Percentiles rank a stretch among this genome's conserved stretches.
Conservation (phyloP, 768 basidiomycete genomes). For the Albatrellus ellisii region DNA sequence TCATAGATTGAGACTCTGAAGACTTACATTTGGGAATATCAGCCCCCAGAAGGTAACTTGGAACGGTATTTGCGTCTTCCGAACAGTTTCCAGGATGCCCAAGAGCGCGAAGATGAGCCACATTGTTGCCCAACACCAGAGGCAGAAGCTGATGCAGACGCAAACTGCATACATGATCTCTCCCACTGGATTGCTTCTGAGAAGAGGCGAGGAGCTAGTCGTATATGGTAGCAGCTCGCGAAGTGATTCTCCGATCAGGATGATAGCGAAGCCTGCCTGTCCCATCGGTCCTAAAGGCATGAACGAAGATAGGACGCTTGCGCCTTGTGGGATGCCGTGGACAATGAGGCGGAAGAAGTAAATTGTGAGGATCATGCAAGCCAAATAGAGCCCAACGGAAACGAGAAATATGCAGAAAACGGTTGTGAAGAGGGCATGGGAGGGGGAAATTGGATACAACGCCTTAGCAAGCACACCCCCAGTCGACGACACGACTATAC, state of each 20-base stretch:
- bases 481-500: conserved; percentile 56
- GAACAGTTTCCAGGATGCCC: conserved; percentile 30
- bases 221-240: conserved; percentile 23
- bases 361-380: conserved; percentile 52
- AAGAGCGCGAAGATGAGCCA: conserved; percentile 47
- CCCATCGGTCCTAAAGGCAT: conserved; percentile 66
- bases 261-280: conserved; percentile 46
- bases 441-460: conserved; percentile 30
- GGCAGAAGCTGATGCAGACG: conserved; percentile 32
- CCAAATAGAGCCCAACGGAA: conserved; percentile 40
- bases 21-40: conserved; percentile 56
- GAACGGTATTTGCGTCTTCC: conserved; percentile 33
- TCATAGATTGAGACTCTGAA: too few species aligned
- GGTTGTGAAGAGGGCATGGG: conserved; percentile 41
- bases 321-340: conserved; percentile 37
- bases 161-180: conserved; percentile 32
- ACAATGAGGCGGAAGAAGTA: conserved; percentile 49
- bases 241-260: conserved; percentile 42
- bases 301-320: conserved; percentile 43
- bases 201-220: conserved; percentile 23
- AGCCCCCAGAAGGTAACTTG: conserved; percentile 51
- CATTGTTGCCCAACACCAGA: conserved; percentile 54
- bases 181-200: conserved; percentile 22
- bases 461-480: conserved; percentile 46
- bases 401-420: conserved; percentile 42